A percentile compares a stretch with the other conserved stretches of the same genome.
Evolutionary conservation across 2,329 filamentous ascomycete species (phyloP).

Genomic region (Colletotrichum tofieldiae): DNA sequence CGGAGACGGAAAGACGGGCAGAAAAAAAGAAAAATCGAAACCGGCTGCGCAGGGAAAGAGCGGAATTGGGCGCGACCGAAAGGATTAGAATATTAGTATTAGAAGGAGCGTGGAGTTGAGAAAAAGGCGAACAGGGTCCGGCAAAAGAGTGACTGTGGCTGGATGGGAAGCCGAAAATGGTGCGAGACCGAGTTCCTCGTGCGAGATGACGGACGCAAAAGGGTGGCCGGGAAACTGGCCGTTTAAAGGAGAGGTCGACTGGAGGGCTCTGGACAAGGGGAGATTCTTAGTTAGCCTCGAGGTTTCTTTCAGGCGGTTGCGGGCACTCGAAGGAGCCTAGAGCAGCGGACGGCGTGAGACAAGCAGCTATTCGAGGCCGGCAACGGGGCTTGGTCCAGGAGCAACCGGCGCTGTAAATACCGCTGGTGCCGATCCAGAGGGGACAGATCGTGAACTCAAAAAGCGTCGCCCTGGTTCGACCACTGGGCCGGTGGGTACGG

Average conservation of each 20-base stretch:
- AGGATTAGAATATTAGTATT: conserved; percentile 47
- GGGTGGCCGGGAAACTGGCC: conserved; percentile 62
- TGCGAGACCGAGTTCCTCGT: conserved; percentile 52
- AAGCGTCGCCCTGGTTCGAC: conserved; percentile 43
- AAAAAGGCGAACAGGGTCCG: conserved; percentile 46
- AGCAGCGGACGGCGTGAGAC: conserved; percentile 34
- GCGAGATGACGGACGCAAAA: conserved; percentile 50
- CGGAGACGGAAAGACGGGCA: conserved; percentile 36
- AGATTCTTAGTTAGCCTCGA: conserved; percentile 55
- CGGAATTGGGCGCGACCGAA: conserved; percentile 41
- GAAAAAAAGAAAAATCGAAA: conserved; percentile 25
- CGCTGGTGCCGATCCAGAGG: conserved; percentile 39
- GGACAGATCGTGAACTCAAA: conserved; percentile 23
- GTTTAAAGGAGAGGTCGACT: conserved; percentile 65
- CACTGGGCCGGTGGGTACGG: conserved; percentile 38
- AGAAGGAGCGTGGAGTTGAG: conserved; percentile 45
- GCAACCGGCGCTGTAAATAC: conserved; percentile 47
- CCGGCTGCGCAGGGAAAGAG: conserved; percentile 39
- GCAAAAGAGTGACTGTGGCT: conserved; percentile 73
- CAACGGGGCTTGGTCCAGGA: conserved; percentile 42
- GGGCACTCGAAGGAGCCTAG: conserved; percentile 41
- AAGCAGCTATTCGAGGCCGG: conserved; percentile 25
- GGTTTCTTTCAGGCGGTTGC: conserved; percentile 40
- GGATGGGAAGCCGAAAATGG: conserved; percentile 63
- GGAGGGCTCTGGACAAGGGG: conserved; percentile 57